Conservation (phyloP, 1,139 yeast species). For the Hansenula lynferdii region DNA sequence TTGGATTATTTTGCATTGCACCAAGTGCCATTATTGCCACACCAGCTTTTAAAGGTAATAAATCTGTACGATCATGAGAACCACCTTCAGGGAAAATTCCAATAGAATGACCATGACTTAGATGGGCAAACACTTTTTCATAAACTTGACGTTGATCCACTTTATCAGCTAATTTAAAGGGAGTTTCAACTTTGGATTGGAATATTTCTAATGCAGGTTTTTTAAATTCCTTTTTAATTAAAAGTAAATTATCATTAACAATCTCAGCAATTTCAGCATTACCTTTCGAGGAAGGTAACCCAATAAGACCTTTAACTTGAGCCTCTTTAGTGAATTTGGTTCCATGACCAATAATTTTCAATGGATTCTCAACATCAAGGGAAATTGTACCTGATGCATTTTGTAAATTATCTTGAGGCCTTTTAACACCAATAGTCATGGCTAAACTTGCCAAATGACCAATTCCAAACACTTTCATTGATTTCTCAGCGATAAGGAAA, state of each 20-base stretch:
- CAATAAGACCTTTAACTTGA: constrained; percentile 61
- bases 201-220: constrained; percentile 30
- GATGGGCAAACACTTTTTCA: constrained; percentile 74
- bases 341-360: constrained; percentile 54
- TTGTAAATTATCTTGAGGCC: constrained; percentile 82
- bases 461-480: constrained; percentile 61
- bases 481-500: constrained; percentile 82
- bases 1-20: constrained; percentile 70
- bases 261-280: constrained; percentile 68
- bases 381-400: constrained; percentile 57
- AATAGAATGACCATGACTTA: constrained; percentile 72
- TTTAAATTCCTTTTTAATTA: constrained; percentile 71
- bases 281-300: constrained; percentile 77
- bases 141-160: constrained; percentile 85
- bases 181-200: constrained; percentile 26
- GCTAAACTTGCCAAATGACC: constrained; percentile 76
- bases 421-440: constrained; percentile 80
- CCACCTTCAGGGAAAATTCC: constrained; percentile 99
- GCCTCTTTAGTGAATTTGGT: constrained; percentile 70
- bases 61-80: constrained; percentile 88
- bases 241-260: constrained; percentile 67
- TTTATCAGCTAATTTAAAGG: constrained; percentile 71
- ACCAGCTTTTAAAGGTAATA: constrained; percentile 92
- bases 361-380: constrained; percentile 42
- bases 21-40: constrained; percentile 98